Evolutionary conservation across 2,329 filamentous ascomycete species (phyloP).

Genomic region (Tolypocladium ovalisporum): DNA sequence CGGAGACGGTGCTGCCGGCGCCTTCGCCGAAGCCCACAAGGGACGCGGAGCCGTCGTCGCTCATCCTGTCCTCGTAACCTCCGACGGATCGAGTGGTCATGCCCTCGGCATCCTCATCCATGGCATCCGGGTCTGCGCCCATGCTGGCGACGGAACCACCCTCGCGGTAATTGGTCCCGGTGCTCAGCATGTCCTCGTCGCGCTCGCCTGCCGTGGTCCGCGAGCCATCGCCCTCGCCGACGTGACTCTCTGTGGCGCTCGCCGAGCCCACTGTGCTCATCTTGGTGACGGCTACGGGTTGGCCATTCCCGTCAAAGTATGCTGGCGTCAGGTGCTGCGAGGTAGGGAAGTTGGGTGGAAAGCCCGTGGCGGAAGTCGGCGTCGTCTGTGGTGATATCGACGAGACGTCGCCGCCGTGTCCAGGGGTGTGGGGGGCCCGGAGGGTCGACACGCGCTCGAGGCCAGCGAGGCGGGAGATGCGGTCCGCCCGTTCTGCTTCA

Average conservation of each 20-base stretch:
- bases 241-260: constrained; percentile 69
- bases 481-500: constrained; percentile 86
- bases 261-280: constrained; percentile 88
- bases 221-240: constrained; percentile 43
- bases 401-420: constrained; percentile 16
- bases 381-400: constrained; percentile 39
- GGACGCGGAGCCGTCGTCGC: constrained; percentile 72
- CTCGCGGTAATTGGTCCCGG: constrained; percentile 48
- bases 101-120: constrained; percentile 43
- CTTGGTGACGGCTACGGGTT: constrained; percentile 57
- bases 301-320: constrained; percentile 72
- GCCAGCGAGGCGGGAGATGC: constrained; percentile 89
- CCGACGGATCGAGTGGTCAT: constrained; percentile 34
- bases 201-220: constrained; percentile 42
- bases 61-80: constrained; percentile 61
- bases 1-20: constrained; percentile 73
- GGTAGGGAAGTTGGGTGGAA: constrained; percentile 26
- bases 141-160: constrained; percentile 49
- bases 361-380: constrained; percentile 35
- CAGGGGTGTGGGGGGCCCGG: constrained; percentile 32
- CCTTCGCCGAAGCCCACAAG: constrained; percentile 90
- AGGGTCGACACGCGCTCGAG: constrained; percentile 77
- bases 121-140: constrained; percentile 29
- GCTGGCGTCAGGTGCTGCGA: constrained; percentile 42
- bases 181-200: constrained; percentile 62